These are phyloP conservation scores for Colletotrichum caudatum DNA, from an alignment of 2,329 filamentous ascomycete species.

Conservation along the genomic window DNA sequence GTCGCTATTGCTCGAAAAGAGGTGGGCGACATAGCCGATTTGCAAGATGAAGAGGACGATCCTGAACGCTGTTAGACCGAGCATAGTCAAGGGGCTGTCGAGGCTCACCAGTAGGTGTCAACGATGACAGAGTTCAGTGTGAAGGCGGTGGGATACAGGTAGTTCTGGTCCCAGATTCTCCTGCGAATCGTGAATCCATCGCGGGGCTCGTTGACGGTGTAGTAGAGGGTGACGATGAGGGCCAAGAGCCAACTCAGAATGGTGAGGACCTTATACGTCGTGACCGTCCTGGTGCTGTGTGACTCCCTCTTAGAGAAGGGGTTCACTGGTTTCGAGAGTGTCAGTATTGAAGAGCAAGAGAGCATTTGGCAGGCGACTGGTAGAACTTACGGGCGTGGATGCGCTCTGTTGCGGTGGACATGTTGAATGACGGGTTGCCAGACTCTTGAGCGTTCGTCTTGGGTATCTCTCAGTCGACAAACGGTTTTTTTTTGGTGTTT, in stretches of 20 bases:
- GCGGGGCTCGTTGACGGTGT: slow-evolving; percentile 72
- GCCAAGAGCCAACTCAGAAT: slow-evolving; percentile 80
- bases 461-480: background rate
- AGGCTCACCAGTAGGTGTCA: slow-evolving; percentile 79
- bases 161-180: slow-evolving; percentile 82
- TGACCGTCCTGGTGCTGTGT: slow-evolving; percentile 70
- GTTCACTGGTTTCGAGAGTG: slow-evolving; percentile 66
- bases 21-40: slow-evolving; percentile 78
- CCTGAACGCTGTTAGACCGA: slow-evolving; percentile 57
- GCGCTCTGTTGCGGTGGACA: slow-evolving; percentile 39
- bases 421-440: slow-evolving; percentile 15
- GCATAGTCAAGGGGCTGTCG: background rate
- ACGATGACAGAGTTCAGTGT: slow-evolving; percentile 74
- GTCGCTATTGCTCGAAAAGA: slow-evolving; percentile 76
- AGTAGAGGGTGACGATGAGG: slow-evolving; percentile 79
- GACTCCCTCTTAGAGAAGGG: slow-evolving; percentile 80
- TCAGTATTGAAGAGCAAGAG: slow-evolving; percentile 33
- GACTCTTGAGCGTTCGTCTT: background rate
- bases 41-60: slow-evolving; percentile 81
- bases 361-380: background rate
- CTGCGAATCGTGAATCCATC: slow-evolving; percentile 70
- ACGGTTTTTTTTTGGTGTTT: slow-evolving; percentile 14
- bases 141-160: slow-evolving; percentile 76
- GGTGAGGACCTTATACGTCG: slow-evolving; percentile 81
- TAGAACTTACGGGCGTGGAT: slow-evolving; percentile 36